Conservation (phyloP, 1,284 basidiomycete genomes). For the Apiotrichum laibachii region DNA sequence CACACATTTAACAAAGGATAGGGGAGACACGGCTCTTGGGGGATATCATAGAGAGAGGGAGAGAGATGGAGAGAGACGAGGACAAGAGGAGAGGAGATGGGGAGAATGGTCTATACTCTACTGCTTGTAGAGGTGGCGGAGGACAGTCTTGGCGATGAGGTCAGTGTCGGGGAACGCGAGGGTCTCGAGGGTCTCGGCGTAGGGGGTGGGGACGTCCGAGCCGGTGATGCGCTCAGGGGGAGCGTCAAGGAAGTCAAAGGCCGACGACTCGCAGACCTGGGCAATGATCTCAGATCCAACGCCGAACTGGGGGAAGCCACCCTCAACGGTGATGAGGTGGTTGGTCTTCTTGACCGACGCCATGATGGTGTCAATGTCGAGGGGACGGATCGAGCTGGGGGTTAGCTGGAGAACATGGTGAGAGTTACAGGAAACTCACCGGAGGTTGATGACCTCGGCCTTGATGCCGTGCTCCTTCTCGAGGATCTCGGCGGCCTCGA, state of each 20-base stretch:
- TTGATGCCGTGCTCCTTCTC: slow-evolving; percentile 92
- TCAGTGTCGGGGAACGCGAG: slow-evolving; percentile 88
- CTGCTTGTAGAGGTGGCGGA: slow-evolving; percentile 69
- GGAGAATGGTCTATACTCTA: slow-evolving; percentile 16
- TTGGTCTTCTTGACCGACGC: slow-evolving; percentile 98
- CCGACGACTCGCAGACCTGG: slow-evolving; percentile 91
- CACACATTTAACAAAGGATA: not conserved
- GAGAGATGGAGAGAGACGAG: too few species aligned
- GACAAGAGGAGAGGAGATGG: not conserved
- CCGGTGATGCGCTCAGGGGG: slow-evolving; percentile 97
- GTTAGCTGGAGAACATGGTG: slow-evolving; percentile 1
- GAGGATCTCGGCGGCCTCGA: slow-evolving; percentile 88
- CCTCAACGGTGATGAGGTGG: slow-evolving; percentile 89
- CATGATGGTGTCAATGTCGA: slow-evolving; percentile 96
- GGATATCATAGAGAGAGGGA: not conserved
- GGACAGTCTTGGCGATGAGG: slow-evolving; percentile 83
- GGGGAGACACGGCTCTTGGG: too few species aligned
- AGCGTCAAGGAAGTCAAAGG: slow-evolving; percentile 95
- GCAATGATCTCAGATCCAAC: slow-evolving; percentile 98
- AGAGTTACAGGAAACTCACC: slow-evolving; percentile 56
- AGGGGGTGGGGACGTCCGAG: slow-evolving; percentile 92
- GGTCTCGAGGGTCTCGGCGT: slow-evolving; percentile 80
- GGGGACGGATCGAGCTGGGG: slow-evolving; percentile 63
- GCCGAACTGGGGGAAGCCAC: slow-evolving; percentile 97
- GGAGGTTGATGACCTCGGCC: slow-evolving; percentile 97